Percentiles rank a stretch among this genome's conserved stretches.
These are phyloP conservation scores for Chaetoceros muelleri DNA, from an alignment of 108 stramenopile species.

Conservation along the genomic window DNA sequence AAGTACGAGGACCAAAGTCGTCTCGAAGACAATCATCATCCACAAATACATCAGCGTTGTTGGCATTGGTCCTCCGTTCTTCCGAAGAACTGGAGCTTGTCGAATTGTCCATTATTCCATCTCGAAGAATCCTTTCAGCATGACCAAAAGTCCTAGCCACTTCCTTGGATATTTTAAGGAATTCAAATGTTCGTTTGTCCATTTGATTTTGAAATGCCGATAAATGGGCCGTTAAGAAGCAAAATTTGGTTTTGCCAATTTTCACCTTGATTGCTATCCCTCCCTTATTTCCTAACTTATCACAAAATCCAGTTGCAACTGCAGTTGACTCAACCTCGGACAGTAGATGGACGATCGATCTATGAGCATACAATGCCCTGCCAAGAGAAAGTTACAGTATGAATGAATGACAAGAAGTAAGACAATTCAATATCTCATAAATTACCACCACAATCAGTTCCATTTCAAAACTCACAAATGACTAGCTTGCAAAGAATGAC, in stretches of 20 bases:
- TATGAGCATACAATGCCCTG: not conserved
- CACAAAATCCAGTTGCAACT: not conserved
- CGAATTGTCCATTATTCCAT: not conserved
- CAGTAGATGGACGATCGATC: not conserved
- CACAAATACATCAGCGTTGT: not conserved
- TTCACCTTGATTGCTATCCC: not conserved
- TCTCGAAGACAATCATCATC: not conserved
- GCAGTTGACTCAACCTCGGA: not conserved
- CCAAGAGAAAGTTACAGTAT: not conserved
- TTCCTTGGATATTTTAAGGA: not conserved
- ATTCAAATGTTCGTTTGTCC: not conserved
- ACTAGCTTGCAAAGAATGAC: not conserved
- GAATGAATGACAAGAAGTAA: not conserved
- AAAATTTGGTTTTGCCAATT: not conserved
- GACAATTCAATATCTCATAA: not conserved
- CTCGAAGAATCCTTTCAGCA: not conserved
- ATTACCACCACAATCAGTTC: too few species aligned
- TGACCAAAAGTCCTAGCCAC: not conserved
- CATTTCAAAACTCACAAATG: not conserved
- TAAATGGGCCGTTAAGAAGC: not conserved
- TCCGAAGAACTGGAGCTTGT: not conserved
- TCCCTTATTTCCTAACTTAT: not conserved
- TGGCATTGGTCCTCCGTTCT: too few species aligned
- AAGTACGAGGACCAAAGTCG: not conserved
- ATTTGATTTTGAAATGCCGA: not conserved